phyloP scores from a whole-genome alignment of 2,329 filamentous ascomycete species.

The Pochonia chlamydosporia region DNA sequence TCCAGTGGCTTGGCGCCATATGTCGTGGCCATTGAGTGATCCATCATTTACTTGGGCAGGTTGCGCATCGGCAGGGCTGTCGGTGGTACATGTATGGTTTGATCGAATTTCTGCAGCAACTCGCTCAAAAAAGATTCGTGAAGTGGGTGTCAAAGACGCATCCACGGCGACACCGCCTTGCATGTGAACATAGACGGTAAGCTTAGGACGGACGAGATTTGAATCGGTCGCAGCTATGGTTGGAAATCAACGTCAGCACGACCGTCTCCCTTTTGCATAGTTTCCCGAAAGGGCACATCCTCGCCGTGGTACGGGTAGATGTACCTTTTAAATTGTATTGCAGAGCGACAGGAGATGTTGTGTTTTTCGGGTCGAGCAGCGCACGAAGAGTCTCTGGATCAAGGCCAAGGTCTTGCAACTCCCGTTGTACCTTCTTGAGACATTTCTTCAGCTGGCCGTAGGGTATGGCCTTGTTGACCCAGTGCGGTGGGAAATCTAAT shows the following conservation, averaged over 20 bases:
- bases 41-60: neutral
- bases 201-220: slow-evolving; percentile 55
- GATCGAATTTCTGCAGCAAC: slow-evolving; percentile 42
- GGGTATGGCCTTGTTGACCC: slow-evolving; percentile 70
- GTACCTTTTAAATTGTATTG: slow-evolving; percentile 52
- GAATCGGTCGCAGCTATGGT: slow-evolving; percentile 30
- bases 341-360: slow-evolving; percentile 39
- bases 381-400: slow-evolving; percentile 64
- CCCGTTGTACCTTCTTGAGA: slow-evolving; percentile 70
- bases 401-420: slow-evolving; percentile 66
- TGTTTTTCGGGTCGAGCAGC: slow-evolving; percentile 50
- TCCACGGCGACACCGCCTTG: slow-evolving; percentile 62
- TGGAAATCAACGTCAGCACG: neutral
- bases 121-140: slow-evolving; percentile 56
- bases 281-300: neutral
- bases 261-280: neutral
- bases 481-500: slow-evolving; percentile 64
- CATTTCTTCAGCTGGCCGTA: slow-evolving; percentile 86
- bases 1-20: neutral
- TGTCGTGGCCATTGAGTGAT: neutral
- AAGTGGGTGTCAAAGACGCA: slow-evolving; percentile 60
- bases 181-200: slow-evolving; percentile 64
- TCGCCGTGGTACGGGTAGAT: neutral
- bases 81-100: slow-evolving; percentile 3
- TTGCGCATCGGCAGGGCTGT: slow-evolving; percentile 1